A percentile compares a stretch with the other conserved stretches of the same genome.
Evolutionary conservation across 352 stramenopile species (phyloP).

Genomic region (Phytophthora agathidicida): DNA sequence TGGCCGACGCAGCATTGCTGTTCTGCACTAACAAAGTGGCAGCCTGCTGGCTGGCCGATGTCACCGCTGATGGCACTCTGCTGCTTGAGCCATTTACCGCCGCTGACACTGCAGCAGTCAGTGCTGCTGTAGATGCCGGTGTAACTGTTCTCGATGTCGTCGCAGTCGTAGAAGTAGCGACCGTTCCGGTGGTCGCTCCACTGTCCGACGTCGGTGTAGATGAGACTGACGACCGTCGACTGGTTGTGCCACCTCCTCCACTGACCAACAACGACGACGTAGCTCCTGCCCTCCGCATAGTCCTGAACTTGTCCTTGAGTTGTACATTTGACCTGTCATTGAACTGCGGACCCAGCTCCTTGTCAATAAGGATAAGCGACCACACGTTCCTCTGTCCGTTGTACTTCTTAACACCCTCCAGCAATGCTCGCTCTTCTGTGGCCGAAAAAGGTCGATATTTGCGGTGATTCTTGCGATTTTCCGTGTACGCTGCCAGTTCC

Average conservation of each 20-base stretch:
- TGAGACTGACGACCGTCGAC: constrained; percentile 41
- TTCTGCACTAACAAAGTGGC: constrained; percentile 60
- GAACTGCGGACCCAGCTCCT: constrained; percentile 77
- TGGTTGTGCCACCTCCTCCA: constrained; percentile 48
- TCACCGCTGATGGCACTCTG: constrained; percentile 35
- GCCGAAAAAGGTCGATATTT: constrained; percentile 84
- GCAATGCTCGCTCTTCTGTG: constrained; percentile 82
- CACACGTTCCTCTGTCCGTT: constrained; percentile 84
- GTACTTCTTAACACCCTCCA: constrained; percentile 89
- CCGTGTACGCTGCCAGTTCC: constrained; percentile 76
- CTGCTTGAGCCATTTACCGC: constrained; percentile 27
- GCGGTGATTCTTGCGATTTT: constrained; percentile 88
- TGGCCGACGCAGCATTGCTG: constrained; percentile 49
- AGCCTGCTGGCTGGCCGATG: constrained; percentile 54
- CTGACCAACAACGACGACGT: constrained; percentile 45
- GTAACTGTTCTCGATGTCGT: constrained; percentile 28
- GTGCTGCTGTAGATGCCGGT: constrained; percentile 37
- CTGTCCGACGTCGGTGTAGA: constrained; percentile 27
- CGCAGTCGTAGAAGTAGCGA: constrained; percentile 2
- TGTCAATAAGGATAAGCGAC: constrained; percentile 84
- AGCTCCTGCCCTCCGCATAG: constrained; percentile 67
- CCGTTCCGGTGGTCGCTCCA: not conserved
- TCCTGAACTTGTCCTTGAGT: constrained; percentile 87
- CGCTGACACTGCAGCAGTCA: constrained; percentile 41
- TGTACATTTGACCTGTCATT: constrained; percentile 87